phyloP scores from a whole-genome alignment of 2,329 filamentous ascomycete species.

The Epichloe bromicola region DNA sequence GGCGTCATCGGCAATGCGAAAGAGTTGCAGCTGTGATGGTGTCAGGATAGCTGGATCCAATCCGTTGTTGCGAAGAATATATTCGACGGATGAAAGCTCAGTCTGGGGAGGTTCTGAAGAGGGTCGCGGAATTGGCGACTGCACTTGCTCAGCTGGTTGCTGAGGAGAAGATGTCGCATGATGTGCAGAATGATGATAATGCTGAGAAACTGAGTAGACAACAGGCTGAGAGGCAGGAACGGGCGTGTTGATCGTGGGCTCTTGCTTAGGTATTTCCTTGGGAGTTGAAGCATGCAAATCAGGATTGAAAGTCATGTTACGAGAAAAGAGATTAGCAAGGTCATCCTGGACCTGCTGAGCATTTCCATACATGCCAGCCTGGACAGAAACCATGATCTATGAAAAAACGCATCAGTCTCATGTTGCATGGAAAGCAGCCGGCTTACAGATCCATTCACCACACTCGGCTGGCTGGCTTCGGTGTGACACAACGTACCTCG shows the following conservation, averaged over 20 bases:
- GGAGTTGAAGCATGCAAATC: conserved; percentile 15
- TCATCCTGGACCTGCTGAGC: conserved; percentile 59
- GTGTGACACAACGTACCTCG: conserved; percentile 2
- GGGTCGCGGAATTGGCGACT: conserved; percentile 27
- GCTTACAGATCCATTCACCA: neutral
- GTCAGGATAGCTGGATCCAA: conserved; percentile 60
- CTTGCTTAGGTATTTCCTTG: conserved; percentile 19
- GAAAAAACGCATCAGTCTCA: neutral
- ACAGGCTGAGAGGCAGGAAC: conserved; percentile 30
- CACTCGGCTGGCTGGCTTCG: neutral
- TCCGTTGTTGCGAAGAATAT: conserved; percentile 49
- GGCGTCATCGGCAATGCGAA: conserved; percentile 57
- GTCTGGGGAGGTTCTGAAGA: conserved; percentile 38
- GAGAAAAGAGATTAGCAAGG: conserved; percentile 65
- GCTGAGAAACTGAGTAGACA: conserved; percentile 63
- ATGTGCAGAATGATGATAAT: conserved; percentile 75
- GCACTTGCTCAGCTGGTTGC: conserved; percentile 14
- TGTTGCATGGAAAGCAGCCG: neutral
- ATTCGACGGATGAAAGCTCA: conserved; percentile 38
- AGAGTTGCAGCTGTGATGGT: conserved; percentile 63
- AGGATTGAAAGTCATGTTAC: conserved; percentile 54
- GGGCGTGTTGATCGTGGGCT: conserved; percentile 12
- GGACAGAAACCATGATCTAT: conserved; percentile 25
- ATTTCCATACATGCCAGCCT: conserved; percentile 17
- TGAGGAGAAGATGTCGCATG: conserved; percentile 22